These are phyloP conservation scores for Plasmodium gonderi DNA, from an alignment of 169 alveolate genomes.

Conservation along the genomic window DNA sequence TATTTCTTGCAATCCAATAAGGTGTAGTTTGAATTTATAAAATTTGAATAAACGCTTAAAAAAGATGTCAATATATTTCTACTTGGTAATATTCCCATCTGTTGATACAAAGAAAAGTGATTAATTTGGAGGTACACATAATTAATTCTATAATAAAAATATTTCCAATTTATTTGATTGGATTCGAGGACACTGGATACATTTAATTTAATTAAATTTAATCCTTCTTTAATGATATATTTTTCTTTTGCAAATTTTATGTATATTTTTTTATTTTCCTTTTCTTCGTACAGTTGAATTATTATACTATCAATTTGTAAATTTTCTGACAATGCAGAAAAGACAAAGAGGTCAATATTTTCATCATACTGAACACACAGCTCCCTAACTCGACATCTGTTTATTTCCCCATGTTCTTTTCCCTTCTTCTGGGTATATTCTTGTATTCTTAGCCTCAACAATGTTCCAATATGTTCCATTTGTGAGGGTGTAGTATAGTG, in stretches of 20 bases:
- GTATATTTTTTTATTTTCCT: constrained; percentile 29
- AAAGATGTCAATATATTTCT: constrained; percentile 18
- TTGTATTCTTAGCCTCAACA: background rate
- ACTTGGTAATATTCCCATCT: constrained; percentile 53
- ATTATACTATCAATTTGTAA: constrained; percentile 26
- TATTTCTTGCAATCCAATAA: background rate
- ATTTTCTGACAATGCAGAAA: constrained; percentile 24
- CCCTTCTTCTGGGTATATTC: background rate
- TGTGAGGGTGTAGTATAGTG: background rate
- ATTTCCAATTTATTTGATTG: constrained; percentile 42
- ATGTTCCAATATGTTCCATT: constrained; percentile 55
- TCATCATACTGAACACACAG: constrained; percentile 55
- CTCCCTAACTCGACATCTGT: constrained; percentile 6
- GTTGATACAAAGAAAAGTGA: constrained; percentile 48
- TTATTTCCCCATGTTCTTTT: background rate
- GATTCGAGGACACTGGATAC: constrained; percentile 23
- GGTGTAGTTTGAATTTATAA: constrained; percentile 1
- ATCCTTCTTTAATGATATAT: constrained; percentile 24
- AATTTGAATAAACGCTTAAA: constrained; percentile 15
- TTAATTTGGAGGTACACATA: constrained; percentile 44
- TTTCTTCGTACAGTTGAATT: constrained; percentile 39
- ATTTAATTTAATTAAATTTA: constrained; percentile 52
- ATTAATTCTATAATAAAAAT: constrained; percentile 35
- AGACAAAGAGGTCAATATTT: constrained; percentile 47
- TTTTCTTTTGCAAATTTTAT: background rate